phyloP scores from a whole-genome alignment of 352 stramenopile genomes.

The Pythium brassicae region DNA sequence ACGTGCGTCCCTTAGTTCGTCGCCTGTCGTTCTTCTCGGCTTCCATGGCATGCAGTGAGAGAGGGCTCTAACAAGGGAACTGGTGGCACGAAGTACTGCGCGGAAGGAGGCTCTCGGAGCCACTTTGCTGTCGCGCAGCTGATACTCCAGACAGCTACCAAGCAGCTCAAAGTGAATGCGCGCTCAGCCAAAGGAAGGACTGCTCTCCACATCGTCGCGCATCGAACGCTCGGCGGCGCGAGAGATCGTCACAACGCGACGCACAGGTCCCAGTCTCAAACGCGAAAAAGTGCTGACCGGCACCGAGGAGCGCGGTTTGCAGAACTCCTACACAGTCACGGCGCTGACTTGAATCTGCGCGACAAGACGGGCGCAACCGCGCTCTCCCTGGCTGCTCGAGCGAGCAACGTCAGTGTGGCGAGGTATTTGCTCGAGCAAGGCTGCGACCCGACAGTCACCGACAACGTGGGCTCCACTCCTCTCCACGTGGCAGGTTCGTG shows the following conservation, averaged over 20 bases:
- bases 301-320: conserved; percentile 18
- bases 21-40: not conserved
- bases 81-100: conserved; percentile 35
- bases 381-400: conserved; percentile 32
- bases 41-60: not conserved
- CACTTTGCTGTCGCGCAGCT: conserved; percentile 34
- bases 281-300: not conserved
- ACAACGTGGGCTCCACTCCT: conserved; percentile 29
- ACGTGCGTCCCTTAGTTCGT: conserved; percentile 27
- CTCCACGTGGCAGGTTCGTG: conserved; percentile 46
- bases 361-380: conserved; percentile 35
- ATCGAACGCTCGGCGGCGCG: not conserved
- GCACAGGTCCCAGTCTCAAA: no score
- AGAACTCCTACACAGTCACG: conserved; percentile 19
- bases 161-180: conserved; percentile 26
- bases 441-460: conserved; percentile 26
- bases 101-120: conserved; percentile 20
- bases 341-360: conserved; percentile 29
- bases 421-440: conserved; percentile 24
- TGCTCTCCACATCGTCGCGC: conserved; percentile 36
- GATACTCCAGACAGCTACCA: conserved; percentile 20
- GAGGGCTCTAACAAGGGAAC: not conserved
- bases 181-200: conserved; percentile 47
- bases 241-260: not conserved
- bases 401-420: conserved; percentile 18